Base-by-base conservation (phyloP, 2,329 filamentous ascomycete genomes). In the Lasiodiplodia gonubiensis region DNA sequence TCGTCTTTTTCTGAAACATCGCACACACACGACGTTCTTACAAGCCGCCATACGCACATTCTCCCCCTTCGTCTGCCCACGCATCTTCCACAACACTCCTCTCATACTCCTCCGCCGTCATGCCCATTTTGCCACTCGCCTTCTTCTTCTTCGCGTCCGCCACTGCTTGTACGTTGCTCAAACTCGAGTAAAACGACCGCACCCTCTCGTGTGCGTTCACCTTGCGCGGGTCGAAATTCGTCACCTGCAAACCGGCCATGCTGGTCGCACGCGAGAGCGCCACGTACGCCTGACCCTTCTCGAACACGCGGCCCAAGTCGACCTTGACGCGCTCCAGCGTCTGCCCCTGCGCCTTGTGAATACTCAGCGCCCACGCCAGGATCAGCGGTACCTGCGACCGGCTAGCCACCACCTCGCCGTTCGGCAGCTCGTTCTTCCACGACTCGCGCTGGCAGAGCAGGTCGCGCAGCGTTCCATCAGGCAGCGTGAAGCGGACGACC, bases 351-450 rank as follows among this genome's bases (percentile, higher is more conserved):
- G 95, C 95, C 80, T 99, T 99, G 83, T 99, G 95, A 68, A 99
- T 99, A 0, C 93, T 97, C 23, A 99, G 82, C 2, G 95, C 95
- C 95, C 95, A 99, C 0, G 95, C 95, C 35, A 99, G 85, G 70
- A 99, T 98, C 61, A 99, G 85, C 0, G 95, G 95, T 5, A 88
- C 79, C 68, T 88, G 85, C 54, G 86, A 86, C 48, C 95, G 91
- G 69, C 92, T 92, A 1, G 95, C 95, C 78, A 97, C 93, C 0
- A 98, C 86, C 77, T 98, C 94, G 55, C 95, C 95, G 67, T 92
- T 97, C 1, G 95, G 95, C n/a, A 97, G 85, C 76, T 99, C 96
- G 30, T 97, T 92, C 78, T 97, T 99, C 95, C 95, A 99, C 42
- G 91, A 88, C 77, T 98, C 95, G 12, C 90, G 91, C 70, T 92